Percentiles rank a stretch among this genome's conserved stretches.
Evolutionary conservation across 1,284 basidiomycete species (phyloP).

Genomic region (Entoloma clypeatum): DNA sequence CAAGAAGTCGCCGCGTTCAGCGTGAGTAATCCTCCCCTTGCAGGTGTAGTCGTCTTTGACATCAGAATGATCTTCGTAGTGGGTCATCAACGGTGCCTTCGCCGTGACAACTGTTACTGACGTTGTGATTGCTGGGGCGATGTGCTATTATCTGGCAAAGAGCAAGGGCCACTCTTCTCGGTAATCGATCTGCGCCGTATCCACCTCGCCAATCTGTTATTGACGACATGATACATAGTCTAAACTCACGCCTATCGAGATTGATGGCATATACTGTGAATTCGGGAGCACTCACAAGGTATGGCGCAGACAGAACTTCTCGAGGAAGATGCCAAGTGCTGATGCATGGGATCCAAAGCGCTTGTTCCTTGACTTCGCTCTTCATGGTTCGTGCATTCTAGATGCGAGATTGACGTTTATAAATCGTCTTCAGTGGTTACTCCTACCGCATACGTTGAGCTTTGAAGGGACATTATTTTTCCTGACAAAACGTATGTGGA

Average conservation of each 20-base stretch:
- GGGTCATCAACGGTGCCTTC: slow-evolving; percentile 4
- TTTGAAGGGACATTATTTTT: slow-evolving; percentile 25
- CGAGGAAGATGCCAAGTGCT: neutral
- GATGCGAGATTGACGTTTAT: neutral
- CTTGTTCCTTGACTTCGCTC: slow-evolving; percentile 22
- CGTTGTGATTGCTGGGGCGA: slow-evolving; percentile 3
- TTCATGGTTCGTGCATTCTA: slow-evolving; percentile 20
- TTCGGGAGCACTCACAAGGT: slow-evolving; percentile 25
- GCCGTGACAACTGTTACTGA: slow-evolving; percentile 1
- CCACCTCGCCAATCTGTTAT: no score
- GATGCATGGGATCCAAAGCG: slow-evolving; percentile 12
- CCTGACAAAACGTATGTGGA: slow-evolving; percentile 22
- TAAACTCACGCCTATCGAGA: no score
- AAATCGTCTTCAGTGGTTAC: slow-evolving; percentile 13
- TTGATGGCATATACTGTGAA: no score
- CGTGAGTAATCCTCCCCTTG: neutral
- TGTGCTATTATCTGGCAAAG: no score
- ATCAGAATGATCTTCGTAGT: no score
- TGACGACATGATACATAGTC: no score
- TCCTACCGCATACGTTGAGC: slow-evolving; percentile 23
- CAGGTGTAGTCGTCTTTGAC: neutral
- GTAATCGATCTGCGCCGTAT: no score
- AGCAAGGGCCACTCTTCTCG: no score
- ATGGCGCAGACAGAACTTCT: neutral
- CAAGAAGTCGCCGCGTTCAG: neutral